phyloP scores from a whole-genome alignment of 2,329 filamentous ascomycete genomes.

The Epichloe uncinata region DNA sequence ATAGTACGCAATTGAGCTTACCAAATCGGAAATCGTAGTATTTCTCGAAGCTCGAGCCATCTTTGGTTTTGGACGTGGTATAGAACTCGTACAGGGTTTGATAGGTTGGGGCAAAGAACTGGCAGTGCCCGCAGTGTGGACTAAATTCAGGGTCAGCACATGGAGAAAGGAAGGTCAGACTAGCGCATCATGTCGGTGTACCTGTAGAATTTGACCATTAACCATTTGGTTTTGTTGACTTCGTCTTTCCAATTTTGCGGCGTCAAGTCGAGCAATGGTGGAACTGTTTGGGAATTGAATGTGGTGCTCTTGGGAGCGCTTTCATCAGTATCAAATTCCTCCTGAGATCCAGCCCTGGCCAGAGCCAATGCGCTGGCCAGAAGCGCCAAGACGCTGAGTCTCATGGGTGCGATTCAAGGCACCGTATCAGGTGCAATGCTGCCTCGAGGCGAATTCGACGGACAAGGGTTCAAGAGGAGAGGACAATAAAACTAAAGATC shows the following conservation, averaged over 20 bases:
- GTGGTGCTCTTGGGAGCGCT: slow-evolving; percentile 30
- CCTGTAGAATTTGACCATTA: slow-evolving; percentile 56
- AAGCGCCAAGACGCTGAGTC: slow-evolving; percentile 27
- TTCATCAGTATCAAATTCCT: slow-evolving; percentile 22
- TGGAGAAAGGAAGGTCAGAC: slow-evolving; percentile 6
- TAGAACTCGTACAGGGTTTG: slow-evolving; percentile 95
- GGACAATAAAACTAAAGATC: not conserved
- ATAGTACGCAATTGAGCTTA: slow-evolving; percentile 72
- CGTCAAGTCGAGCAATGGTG: slow-evolving; percentile 48
- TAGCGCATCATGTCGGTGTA: slow-evolving; percentile 17
- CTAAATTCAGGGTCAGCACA: slow-evolving; percentile 22
- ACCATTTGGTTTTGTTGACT: slow-evolving; percentile 37
- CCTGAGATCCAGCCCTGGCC: slow-evolving; percentile 16
- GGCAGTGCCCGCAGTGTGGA: slow-evolving; percentile 59
- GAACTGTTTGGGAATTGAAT: slow-evolving; percentile 56
- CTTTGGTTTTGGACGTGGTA: slow-evolving; percentile 64
- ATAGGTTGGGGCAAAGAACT: slow-evolving; percentile 66
- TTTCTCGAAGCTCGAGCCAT: slow-evolving; percentile 51
- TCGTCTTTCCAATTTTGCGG: slow-evolving; percentile 43
- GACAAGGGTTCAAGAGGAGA: not conserved
- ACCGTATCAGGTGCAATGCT: slow-evolving; percentile 1
- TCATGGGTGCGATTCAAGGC: slow-evolving; percentile 15
- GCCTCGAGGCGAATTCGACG: not conserved
- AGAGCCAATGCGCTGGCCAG: slow-evolving; percentile 29
- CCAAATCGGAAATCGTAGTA: slow-evolving; percentile 88